Base-by-base conservation (phyloP, 2,329 filamentous ascomycete genomes). In the Cercospora brassicicola region DNA sequence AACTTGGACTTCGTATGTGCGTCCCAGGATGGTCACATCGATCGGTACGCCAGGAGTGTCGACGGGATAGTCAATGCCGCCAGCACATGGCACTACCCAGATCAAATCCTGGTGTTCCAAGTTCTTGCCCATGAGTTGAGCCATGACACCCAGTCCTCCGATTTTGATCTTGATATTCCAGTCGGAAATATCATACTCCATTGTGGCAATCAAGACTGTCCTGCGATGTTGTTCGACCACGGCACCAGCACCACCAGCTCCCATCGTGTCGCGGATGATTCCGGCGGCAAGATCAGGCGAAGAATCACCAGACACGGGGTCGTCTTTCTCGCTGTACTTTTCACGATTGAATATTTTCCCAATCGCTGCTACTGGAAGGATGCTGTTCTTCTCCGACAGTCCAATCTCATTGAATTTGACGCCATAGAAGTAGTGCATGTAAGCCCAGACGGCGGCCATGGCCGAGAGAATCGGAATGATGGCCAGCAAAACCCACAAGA, bases 111-210 rank as follows among this genome's bases (percentile, higher is more conserved):
- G 85, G 71, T 90, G 87, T 3, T 85, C 82, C 10, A 91, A 83
- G 62, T 88, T 86, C 74, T 89, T 88, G 18, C 87, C 87, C 88
- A 90, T 91, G 2, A 90, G 80, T 72, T 89, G 87, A 36, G 89
- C 88, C 88, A 91, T 91, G 69, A 90, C 88, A 76, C 89, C 89
- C 4, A 91, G 81, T 68, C 89, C 89, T 68, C 89, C 89, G 57
- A 91, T 91, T 79, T 91, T 91, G 79, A 91, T 88, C 78, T 89
- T 90, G 79, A 91, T 88, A 3, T 79, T 83, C 87, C 89, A 90
- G 75, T 91, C 89, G 65, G 89, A 87, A 68, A 91, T 90, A 69
- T 90, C 88, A 78, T 91, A 91, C 77, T 91, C 89, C 87, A 91
- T 90, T 6, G 89, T 90, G 11, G 88, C 89, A 63, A 91, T 89